Evolutionary conservation across 2,329 filamentous ascomycete species (phyloP), one percentile per base, ranked within the genome.

Genomic region (Pseudodiploospora longispora): DNA sequence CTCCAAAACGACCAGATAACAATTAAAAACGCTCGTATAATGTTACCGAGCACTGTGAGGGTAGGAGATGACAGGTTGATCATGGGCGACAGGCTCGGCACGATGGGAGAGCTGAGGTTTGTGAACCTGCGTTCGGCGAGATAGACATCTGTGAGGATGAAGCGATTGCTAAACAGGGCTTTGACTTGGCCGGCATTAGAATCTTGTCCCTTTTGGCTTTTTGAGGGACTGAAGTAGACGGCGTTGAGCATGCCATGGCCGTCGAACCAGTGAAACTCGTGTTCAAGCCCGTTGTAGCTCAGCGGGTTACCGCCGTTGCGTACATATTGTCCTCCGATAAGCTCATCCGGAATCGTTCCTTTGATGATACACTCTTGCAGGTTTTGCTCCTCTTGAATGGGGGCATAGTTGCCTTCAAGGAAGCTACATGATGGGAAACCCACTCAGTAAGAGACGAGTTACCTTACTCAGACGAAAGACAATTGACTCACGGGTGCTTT

Each of bases 171-270:
- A 43, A 85, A 87, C 43, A 82, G 69, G 0, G 82, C 81, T 28
- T 38, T 6, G 6, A 38, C 9, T 38, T 28, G 3, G 19, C 29
- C 29, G 12, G n/a, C 36, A 3, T 3, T 46, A 68, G 58, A 2
- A 82, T 69, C 3, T 68, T 59, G 0, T 19, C 44, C 6, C 45
- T 35, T 4, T 70, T 57, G 5, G 63, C 60, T 3, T 62, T 61
- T 3, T 29, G 42, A 29, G 66, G 66, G 56, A 27, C 4, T 12
- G 29, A 84, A 87, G 12, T 69, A 68, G 0, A 87, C 81, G 2
- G 83, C 83, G 30, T 76, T 76, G 8, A 87, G 73, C 83, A 87
- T 87, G 4, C 83, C 83, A 57, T 87, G 82, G 30, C 83, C 83
- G 52, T 87, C 83, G 49, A 87, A 87, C 82, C 82, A 86, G 56